These are phyloP conservation scores for Pyrrhoderma lamaoense DNA, from an alignment of 1,284 basidiomycete genomes.

Conservation along the genomic window DNA sequence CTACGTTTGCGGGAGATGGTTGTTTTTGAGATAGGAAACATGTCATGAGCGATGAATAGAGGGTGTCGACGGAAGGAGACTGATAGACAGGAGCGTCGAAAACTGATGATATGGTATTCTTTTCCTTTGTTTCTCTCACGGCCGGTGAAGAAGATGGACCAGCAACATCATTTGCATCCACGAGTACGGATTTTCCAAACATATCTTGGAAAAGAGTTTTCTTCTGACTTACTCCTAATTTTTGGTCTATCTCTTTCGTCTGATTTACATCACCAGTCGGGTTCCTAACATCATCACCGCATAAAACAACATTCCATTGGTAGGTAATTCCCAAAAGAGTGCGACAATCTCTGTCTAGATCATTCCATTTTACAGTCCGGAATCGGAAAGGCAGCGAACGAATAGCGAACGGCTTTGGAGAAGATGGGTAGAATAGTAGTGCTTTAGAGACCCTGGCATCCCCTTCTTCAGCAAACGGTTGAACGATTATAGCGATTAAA, in stretches of 20 bases:
- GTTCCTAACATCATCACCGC: slow-evolving; percentile 48
- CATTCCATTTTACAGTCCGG: slow-evolving; percentile 43
- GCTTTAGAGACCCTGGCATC: slow-evolving; percentile 34
- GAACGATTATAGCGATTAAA: slow-evolving; percentile 50
- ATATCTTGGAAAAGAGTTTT: slow-evolving; percentile 79
- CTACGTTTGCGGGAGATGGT: slow-evolving; percentile 30
- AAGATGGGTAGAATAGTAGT: slow-evolving; percentile 41
- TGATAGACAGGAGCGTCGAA: slow-evolving; percentile 77
- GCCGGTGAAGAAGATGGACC: slow-evolving; percentile 18
- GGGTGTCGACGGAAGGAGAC: slow-evolving; percentile 65
- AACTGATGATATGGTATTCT: slow-evolving; percentile 35
- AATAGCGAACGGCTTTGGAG: slow-evolving; percentile 36
- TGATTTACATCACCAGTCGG: slow-evolving; percentile 36
- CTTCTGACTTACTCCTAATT: slow-evolving; percentile 29
- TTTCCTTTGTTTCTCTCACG: slow-evolving; percentile 23
- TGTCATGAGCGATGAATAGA: slow-evolving; percentile 71
- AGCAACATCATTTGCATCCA: slow-evolving; percentile 21
- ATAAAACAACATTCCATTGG: slow-evolving; percentile 52
- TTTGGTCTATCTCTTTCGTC: slow-evolving; percentile 37
- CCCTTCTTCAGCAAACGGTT: slow-evolving; percentile 25
- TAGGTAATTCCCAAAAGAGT: slow-evolving; percentile 61
- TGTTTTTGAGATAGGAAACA: slow-evolving; percentile 41
- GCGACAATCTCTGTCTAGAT: slow-evolving; percentile 34
- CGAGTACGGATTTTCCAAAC: slow-evolving; percentile 65
- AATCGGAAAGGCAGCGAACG: slow-evolving; percentile 54